These are phyloP conservation scores for Lactarius sanguifluus DNA, from an alignment of 768 basidiomycete species.

Conservation along the genomic window DNA sequence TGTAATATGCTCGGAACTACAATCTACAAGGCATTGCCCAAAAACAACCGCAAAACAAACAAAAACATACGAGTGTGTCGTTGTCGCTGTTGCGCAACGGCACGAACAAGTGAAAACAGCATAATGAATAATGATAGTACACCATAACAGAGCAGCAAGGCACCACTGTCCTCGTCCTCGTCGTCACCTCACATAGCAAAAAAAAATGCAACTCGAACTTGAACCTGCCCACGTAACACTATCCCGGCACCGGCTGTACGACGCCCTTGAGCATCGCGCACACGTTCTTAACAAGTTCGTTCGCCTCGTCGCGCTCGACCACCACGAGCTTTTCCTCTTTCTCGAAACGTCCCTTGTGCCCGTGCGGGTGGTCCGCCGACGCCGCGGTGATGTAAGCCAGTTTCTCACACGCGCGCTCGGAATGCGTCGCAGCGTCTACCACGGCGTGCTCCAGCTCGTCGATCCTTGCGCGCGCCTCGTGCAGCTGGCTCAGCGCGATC, in stretches of 20 bases:
- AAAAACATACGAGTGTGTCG: not conserved
- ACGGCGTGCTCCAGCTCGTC: conserved; percentile 22
- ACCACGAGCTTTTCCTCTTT: conserved; percentile 8
- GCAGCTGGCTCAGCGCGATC: conserved; percentile 15
- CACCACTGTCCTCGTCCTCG: not conserved
- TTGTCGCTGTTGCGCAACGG: not conserved
- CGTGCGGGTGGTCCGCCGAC: not conserved
- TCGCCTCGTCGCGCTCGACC: conserved; percentile 21
- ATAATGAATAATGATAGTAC: conserved; percentile 2
- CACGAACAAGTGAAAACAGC: not conserved
- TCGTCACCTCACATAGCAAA: not conserved
- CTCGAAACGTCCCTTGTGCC: not conserved
- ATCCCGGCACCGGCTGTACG: conserved; percentile 8
- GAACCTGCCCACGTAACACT: not conserved
- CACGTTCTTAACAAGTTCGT: conserved; percentile 18
- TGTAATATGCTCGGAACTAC: not conserved
- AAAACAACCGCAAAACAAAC: not conserved
- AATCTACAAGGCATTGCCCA: not conserved
- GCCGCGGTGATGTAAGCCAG: conserved; percentile 12
- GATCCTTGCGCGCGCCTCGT: conserved; percentile 19
- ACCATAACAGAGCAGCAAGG: not conserved
- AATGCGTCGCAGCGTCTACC: conserved; percentile 17
- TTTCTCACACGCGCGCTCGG: conserved; percentile 19
- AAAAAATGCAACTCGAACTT: too few relatives aligned
- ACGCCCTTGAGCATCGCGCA: conserved; percentile 21